Conservation (phyloP, 805 yeast genomes). For the Candida succiphila region DNA sequence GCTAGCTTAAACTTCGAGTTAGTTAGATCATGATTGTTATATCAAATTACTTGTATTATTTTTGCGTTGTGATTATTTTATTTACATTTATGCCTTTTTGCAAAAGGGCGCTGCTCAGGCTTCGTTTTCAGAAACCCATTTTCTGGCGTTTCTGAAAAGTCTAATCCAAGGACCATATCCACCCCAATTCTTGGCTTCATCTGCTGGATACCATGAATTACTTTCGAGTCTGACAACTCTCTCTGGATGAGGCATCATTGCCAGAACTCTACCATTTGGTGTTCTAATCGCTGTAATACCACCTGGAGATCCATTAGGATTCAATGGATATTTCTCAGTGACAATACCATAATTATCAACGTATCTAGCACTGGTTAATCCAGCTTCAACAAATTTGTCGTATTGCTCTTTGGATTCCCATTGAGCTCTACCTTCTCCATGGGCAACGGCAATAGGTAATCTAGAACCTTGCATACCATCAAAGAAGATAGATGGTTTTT, state of each 20-base stretch:
- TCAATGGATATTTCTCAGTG: conserved; percentile 80
- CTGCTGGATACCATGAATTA: conserved; percentile 80
- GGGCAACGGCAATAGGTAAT: conserved; percentile 95
- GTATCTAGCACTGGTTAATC: conserved; percentile 62
- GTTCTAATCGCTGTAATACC: conserved; percentile 90
- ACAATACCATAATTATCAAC: conserved; percentile 85
- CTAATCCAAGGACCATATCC: conserved; percentile 94
- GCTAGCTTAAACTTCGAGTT: too few relatives aligned
- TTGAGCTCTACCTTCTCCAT: conserved; percentile 92
- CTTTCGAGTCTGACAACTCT: conserved; percentile 82
- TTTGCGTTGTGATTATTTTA: too few relatives aligned
- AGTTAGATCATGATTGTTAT: too few relatives aligned
- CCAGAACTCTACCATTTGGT: conserved; percentile 89
- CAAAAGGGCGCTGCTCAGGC: too few relatives aligned
- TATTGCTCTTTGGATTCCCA: conserved; percentile 41
- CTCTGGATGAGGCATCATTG: conserved; percentile 99
- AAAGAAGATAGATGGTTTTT: conserved; percentile 50
- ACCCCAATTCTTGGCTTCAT: conserved; percentile 55
- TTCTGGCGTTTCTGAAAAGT: conserved; percentile 85
- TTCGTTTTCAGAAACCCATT: conserved; percentile 56
- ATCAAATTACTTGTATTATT: too few relatives aligned
- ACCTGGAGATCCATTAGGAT: conserved; percentile 92
- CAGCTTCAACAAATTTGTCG: conserved; percentile 37
- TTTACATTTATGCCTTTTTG: too few relatives aligned
- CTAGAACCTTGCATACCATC: conserved; percentile 89